These are phyloP conservation scores for Paramecium caudatum DNA, from an alignment of 73 alveolate species.

Conservation along the genomic window DNA sequence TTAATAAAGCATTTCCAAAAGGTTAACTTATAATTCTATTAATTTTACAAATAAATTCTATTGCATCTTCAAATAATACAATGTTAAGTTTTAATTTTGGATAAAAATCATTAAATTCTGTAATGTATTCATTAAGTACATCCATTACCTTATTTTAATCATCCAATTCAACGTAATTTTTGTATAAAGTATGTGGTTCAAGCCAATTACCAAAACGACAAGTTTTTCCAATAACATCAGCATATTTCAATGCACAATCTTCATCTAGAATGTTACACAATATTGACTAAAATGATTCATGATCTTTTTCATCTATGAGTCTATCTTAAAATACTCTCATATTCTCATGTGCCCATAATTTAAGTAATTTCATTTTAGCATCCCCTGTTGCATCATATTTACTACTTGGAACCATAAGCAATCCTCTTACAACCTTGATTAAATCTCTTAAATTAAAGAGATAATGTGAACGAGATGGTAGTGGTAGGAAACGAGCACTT, in stretches of 20 bases:
- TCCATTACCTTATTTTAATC: conserved; percentile 52
- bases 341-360: conserved; percentile 96
- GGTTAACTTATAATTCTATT: conserved; percentile 91
- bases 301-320: conserved; percentile 92
- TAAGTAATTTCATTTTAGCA: conserved; percentile 81
- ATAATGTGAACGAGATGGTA: conserved; percentile 95
- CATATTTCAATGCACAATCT: conserved; percentile 47
- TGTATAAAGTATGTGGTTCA: conserved; percentile 62
- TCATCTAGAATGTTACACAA: conserved; percentile 85
- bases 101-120: conserved; percentile 84
- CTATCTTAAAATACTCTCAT: conserved; percentile 95
- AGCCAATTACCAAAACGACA: conserved; percentile 56
- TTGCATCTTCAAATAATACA: conserved; percentile 91
- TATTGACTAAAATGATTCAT: conserved; percentile 80
- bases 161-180: conserved; percentile 32
- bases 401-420: conserved; percentile 84
- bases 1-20: conserved; percentile 89
- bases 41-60: conserved; percentile 88
- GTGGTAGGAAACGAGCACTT: conserved; percentile 88
- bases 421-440: conserved; percentile 93
- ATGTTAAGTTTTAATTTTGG: conserved; percentile 89
- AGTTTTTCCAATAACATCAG: neutral
- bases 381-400: conserved; percentile 80
- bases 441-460: conserved; percentile 93
- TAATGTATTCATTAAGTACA: conserved; percentile 66